Base-by-base conservation (phyloP, 176 grass and related monocot species). In the Cenchrus purpureus region DNA sequence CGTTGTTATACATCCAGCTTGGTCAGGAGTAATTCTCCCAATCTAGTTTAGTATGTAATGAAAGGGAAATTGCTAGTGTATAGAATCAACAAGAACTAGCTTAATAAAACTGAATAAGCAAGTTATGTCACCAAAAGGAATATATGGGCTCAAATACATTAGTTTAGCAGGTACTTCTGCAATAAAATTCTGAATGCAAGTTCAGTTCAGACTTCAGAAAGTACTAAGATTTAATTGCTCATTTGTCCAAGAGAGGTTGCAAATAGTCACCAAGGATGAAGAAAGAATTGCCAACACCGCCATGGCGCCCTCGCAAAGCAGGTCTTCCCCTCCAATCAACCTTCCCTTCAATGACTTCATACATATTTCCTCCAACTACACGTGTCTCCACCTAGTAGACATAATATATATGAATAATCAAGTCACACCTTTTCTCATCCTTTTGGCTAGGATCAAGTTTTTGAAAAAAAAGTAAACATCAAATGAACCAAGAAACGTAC, bases 251-350 rank as follows among this genome's bases (percentile, higher is more conserved):
- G 9, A 63, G 44, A 48, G 13, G 46, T 57, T 58, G 63, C 71
- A 32, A 66, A 28, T 16, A 57, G 0, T 50, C 83, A 89, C 91
- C 81, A 57, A 89, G 76, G 56, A 92, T 87, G 84, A 89, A 84
- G 64, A 88, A 84, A 22, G 77, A 67, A 77, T 74, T 89, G 64
- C 20, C 71, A 20, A 89, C 81, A 57, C 91, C 91, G 4, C 91
- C 91, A 84, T 92, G 87, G 44, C 81, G 79, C 44, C 91, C 91
- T 73, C 84, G 65, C 15, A 83, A 43, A 4, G 80, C 91, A 76
- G 87, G 84, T 55, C 80, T 87, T 57, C 91, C 84, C 4, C 87
- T 86, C 91, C 91, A 92, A 65, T 92, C 71, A 72, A 92, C 76
- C 80, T 84, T 92, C 12, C 91, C 87, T 76, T 89, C 87, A 19